phyloP scores from a whole-genome alignment of 2,329 filamentous ascomycete genomes.

The Hypoxylon sp. region DNA sequence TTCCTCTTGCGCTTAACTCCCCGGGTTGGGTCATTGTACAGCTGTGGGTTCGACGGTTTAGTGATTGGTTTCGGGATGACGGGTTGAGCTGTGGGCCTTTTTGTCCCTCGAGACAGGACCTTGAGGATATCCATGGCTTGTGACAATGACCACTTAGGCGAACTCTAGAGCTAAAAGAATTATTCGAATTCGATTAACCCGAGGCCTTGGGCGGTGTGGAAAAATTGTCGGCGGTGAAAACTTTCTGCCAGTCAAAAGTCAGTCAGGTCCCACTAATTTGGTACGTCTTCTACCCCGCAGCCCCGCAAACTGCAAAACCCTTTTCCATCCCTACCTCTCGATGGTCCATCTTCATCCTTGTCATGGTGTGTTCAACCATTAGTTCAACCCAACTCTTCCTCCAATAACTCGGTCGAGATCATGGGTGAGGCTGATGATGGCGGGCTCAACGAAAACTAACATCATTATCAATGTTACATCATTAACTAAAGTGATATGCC shows the following conservation, averaged over 20 bases:
- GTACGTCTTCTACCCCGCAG: constrained; percentile 7
- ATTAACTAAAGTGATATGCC: constrained; percentile 6
- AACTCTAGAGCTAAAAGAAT: constrained; percentile 13
- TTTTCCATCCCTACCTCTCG: neutral
- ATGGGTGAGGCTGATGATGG: constrained; percentile 5
- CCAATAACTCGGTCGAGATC: constrained; percentile 1
- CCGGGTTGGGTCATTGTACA: constrained; percentile 68
- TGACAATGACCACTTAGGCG: constrained; percentile 3
- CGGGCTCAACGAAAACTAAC: constrained; percentile 6
- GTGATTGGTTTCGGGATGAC: constrained; percentile 49
- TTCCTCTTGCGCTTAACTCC: constrained; percentile 69
- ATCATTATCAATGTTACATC: constrained; percentile 7
- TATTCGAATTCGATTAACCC: constrained; percentile 23
- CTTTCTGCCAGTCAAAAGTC: constrained; percentile 36
- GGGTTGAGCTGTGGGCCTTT: constrained; percentile 61
- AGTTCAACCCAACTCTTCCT: constrained; percentile 6
- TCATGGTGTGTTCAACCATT: neutral
- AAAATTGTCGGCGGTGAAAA: constrained; percentile 36
- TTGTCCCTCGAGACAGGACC: constrained; percentile 77
- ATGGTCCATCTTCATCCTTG: neutral
- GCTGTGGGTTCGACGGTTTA: constrained; percentile 73
- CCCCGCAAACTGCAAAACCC: constrained; percentile 23
- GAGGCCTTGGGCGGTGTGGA: constrained; percentile 32
- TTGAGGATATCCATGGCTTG: constrained; percentile 76
- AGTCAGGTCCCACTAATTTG: constrained; percentile 1